These are phyloP conservation scores for Exophiala aquamarina DNA, from an alignment of 2,329 filamentous ascomycete genomes.

Conservation along the genomic window DNA sequence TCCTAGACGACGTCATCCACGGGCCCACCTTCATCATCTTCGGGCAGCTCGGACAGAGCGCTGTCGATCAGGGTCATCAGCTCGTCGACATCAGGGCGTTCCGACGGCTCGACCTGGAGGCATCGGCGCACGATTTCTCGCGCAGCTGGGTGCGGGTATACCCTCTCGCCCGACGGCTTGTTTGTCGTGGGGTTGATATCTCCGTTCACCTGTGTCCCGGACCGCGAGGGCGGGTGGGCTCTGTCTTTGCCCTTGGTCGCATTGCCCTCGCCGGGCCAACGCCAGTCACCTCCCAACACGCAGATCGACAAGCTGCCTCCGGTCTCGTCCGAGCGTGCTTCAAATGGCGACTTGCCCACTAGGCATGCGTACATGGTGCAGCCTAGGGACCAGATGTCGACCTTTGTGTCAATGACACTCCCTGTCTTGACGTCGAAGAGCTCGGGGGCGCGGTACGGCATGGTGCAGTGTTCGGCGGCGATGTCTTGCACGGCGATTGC, in stretches of 20 bases:
- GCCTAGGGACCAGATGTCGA: slow-evolving; percentile 96
- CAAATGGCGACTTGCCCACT: slow-evolving; percentile 94
- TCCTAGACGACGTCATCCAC: slow-evolving; percentile 6
- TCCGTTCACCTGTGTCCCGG: slow-evolving; percentile 28
- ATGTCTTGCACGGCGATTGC: slow-evolving; percentile 91
- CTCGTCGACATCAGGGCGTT: slow-evolving; percentile 83
- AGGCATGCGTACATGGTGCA: slow-evolving; percentile 98
- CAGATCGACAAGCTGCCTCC: slow-evolving; percentile 91
- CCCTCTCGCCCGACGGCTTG: slow-evolving; percentile 42
- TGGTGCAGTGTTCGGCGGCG: slow-evolving; percentile 93
- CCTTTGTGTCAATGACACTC: slow-evolving; percentile 87
- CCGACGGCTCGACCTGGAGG: slow-evolving; percentile 79
- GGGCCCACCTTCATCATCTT: slow-evolving; percentile 19
- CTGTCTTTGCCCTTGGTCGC: slow-evolving; percentile 60
- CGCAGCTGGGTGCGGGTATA: slow-evolving; percentile 72
- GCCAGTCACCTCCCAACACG: slow-evolving; percentile 90
- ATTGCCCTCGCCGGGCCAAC: slow-evolving; percentile 85
- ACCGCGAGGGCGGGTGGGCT: slow-evolving; percentile 24
- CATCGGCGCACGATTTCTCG: slow-evolving; percentile 86
- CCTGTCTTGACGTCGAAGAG: slow-evolving; percentile 97
- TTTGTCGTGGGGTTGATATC: slow-evolving; percentile 29
- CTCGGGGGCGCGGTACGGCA: slow-evolving; percentile 97
- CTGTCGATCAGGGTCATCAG: slow-evolving; percentile 76
- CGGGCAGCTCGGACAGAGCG: slow-evolving; percentile 52
- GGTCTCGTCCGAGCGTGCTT: slow-evolving; percentile 92